Evolutionary conservation across 2,329 filamentous ascomycete genomes (phyloP).

Genomic region (Hypomyces perniciosus): DNA sequence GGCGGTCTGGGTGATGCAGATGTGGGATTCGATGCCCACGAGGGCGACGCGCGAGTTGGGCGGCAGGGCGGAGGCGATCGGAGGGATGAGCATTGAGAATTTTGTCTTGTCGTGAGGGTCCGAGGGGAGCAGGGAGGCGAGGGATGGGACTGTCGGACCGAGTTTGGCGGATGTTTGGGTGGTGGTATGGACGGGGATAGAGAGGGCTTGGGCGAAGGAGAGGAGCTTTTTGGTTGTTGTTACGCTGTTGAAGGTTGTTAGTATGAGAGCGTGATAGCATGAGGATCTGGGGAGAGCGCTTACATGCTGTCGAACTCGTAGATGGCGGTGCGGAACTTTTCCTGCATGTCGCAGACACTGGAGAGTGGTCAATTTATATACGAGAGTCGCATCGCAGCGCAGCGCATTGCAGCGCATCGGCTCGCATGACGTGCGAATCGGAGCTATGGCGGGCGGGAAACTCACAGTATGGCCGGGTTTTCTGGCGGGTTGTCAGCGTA

Average conservation of each 20-base stretch:
- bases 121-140: slow-evolving; percentile 51
- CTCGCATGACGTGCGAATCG: too few species aligned
- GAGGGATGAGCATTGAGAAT: slow-evolving; percentile 81
- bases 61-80: slow-evolving; percentile 42
- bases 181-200: slow-evolving; percentile 76
- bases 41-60: slow-evolving; percentile 59
- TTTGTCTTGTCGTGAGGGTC: slow-evolving; percentile 73
- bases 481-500: slow-evolving; percentile 26
- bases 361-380: slow-evolving; percentile 1
- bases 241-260: slow-evolving; percentile 41
- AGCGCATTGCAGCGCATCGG: too few species aligned
- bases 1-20: slow-evolving; percentile 89
- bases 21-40: slow-evolving; percentile 88
- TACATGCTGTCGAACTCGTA: slow-evolving; percentile 80
- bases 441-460: slow-evolving; percentile 9
- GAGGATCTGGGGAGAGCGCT: slow-evolving; percentile 15
- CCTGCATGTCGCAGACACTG: slow-evolving; percentile 91
- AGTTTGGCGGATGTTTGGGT: slow-evolving; percentile 78
- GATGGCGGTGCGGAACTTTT: slow-evolving; percentile 81
- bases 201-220: slow-evolving; percentile 55
- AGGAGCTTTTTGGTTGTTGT: slow-evolving; percentile 64
- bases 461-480: slow-evolving; percentile 46
- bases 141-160: slow-evolving; percentile 70
- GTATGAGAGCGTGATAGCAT: slow-evolving; percentile 3
- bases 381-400: background rate